Conservation (phyloP, 352 stramenopile genomes). For the Phytophthora pisi region DNA sequence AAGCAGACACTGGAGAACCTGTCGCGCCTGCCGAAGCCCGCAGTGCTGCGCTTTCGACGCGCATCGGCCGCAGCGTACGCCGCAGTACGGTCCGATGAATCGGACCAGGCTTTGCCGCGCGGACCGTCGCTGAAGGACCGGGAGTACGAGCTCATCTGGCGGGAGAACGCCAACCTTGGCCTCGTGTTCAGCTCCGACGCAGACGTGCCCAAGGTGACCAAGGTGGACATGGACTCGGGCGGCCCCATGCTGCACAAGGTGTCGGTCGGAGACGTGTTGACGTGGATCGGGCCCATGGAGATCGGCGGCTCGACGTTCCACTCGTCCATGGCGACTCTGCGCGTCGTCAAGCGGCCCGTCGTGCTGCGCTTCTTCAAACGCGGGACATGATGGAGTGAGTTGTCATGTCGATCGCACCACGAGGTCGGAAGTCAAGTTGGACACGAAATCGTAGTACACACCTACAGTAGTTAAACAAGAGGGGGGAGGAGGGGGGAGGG, state of each 20-base stretch:
- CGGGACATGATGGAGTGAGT: slow-evolving; percentile 33
- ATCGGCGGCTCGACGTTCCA: slow-evolving; percentile 84
- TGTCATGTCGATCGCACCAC: slow-evolving; percentile 14
- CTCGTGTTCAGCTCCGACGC: slow-evolving; percentile 85
- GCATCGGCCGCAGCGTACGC: slow-evolving; percentile 43
- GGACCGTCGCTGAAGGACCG: slow-evolving; percentile 64
- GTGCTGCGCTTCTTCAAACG: slow-evolving; percentile 80
- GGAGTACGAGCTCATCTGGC: slow-evolving; percentile 87
- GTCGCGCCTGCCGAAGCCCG: slow-evolving; percentile 72
- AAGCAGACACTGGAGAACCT: slow-evolving; percentile 82
- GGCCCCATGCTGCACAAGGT: slow-evolving; percentile 76
- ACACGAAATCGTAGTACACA: slow-evolving; percentile 29
- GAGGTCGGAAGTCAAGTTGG: slow-evolving; percentile 27
- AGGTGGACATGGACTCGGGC: slow-evolving; percentile 81
- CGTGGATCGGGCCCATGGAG: slow-evolving; percentile 80
- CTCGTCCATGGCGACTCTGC: slow-evolving; percentile 84
- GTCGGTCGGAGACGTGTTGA: slow-evolving; percentile 74
- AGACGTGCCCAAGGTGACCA: slow-evolving; percentile 81
- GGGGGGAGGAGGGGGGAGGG: background rate
- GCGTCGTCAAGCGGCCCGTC: slow-evolving; percentile 80
- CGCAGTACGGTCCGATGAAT: slow-evolving; percentile 44
- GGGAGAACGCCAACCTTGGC: slow-evolving; percentile 82
- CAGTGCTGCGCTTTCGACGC: slow-evolving; percentile 68
- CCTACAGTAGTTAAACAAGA: slow-evolving; percentile 37
- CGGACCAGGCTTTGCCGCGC: slow-evolving; percentile 53